Conservation (phyloP, 805 yeast genomes). For the Nakazawaea populi region DNA sequence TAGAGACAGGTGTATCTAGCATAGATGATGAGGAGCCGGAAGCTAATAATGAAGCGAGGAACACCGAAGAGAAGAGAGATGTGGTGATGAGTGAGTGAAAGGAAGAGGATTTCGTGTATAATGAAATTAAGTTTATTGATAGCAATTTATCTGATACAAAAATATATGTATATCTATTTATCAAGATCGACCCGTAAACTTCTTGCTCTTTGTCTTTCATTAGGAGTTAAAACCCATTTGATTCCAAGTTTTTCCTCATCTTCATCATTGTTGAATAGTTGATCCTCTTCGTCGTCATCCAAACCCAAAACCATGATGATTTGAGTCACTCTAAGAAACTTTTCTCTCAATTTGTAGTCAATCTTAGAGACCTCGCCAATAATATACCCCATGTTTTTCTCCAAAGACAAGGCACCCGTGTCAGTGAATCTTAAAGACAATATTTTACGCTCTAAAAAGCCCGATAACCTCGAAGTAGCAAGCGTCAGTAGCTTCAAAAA, state of each 20-base stretch:
- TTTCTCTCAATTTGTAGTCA: constrained; percentile 69
- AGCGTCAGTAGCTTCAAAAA: constrained; percentile 4
- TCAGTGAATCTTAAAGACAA: constrained; percentile 48
- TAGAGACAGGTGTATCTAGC: neutral
- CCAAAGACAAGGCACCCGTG: constrained; percentile 32
- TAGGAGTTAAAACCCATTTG: constrained; percentile 74
- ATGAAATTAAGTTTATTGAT: neutral
- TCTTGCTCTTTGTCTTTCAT: constrained; percentile 63
- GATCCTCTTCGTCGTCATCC: constrained; percentile 54
- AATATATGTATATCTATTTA: constrained; percentile 4
- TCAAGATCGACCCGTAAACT: constrained; percentile 42
- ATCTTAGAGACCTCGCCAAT: constrained; percentile 70
- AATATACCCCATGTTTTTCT: constrained; percentile 70
- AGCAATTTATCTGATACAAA: neutral
- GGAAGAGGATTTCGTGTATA: neutral
- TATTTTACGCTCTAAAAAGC: constrained; percentile 57
- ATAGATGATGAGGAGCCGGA: neutral
- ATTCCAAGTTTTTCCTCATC: constrained; percentile 38
- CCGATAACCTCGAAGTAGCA: constrained; percentile 31
- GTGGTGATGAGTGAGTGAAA: neutral
- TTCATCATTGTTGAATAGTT: constrained; percentile 22
- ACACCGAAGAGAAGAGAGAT: neutral
- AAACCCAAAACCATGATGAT: constrained; percentile 75
- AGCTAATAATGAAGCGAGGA: neutral
- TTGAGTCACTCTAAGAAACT: constrained; percentile 78